Evolutionary conservation across 495 filamentous ascomycete genomes (phyloP), one percentile per base, ranked within the genome.

Genomic region (Chaetomium fimeti): DNA sequence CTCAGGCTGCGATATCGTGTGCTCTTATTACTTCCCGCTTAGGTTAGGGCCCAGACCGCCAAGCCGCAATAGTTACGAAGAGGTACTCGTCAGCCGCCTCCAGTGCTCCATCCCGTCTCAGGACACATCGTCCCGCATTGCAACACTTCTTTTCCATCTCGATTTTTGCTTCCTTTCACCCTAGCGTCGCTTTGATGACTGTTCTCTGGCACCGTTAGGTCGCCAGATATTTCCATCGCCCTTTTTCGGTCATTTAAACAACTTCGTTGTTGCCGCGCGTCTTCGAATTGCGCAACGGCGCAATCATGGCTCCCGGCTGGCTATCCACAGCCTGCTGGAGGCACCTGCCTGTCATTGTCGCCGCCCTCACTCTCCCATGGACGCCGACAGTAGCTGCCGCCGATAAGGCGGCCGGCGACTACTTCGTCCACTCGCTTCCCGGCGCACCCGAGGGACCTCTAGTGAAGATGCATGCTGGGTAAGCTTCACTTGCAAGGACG

Each of bases 391-490:
- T 74, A 28, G 73, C 68, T 29, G 64, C 62, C 38, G 78, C 78
- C 52, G 77, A 77, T 5, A 68, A 63, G 53, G 81, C 83, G 3
- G 88, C 92, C 28, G 90, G 86, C 24, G 94, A 98, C 74, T 98
- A 97, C 76, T 98, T 88, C 79, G 88, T 98, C 25, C 83, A 85
- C 63, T 84, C 83, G 11, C 79, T 98, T 22, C 94, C 94, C 5
- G 94, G 94, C 38, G 87, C 86, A n/a, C 94, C 94, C 16, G 82
- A 86, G 43, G 90, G 88, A 0, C 89, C 92, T 11, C 74, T 92
- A 62, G 73, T 95, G 67, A 97, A 96, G 80, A 97, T 98, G 93
- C 93, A 97, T 82, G 94, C 94, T 77, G 94, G 93, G 92, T 97
- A 76, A 80, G 89, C 79, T 49, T 38, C 56, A 42, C 51, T 45